Conservation (phyloP, 106 monocot genomes). For the Acorus calamus region DNA sequence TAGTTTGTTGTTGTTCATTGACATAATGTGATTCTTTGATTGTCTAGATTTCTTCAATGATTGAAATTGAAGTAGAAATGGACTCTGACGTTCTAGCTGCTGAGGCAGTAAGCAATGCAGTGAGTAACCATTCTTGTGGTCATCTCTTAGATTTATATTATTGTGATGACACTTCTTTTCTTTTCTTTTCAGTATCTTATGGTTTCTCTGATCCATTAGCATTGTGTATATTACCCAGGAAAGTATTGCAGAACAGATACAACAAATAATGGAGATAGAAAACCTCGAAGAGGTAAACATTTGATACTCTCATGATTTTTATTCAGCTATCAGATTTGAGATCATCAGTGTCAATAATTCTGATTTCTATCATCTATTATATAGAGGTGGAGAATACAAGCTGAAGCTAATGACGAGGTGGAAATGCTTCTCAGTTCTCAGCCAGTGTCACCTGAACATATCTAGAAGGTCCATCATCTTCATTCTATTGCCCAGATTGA, state of each 20-base stretch:
- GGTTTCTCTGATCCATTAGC: too few species aligned
- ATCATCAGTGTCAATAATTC: too few species aligned
- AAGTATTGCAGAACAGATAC: constrained; percentile 79
- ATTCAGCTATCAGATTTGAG: too few species aligned
- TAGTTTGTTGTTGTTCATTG: too few species aligned
- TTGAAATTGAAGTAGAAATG: constrained; percentile 99
- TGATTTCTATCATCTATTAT: constrained; percentile 7
- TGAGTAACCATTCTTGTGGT: constrained; percentile 32
- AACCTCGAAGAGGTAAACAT: constrained; percentile 85
- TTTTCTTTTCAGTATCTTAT: too few species aligned
- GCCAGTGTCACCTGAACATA: constrained; percentile 18
- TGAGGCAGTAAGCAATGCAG: constrained; percentile 72
- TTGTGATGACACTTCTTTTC: too few species aligned
- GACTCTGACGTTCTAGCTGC: constrained; percentile 88
- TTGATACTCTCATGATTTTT: too few species aligned
- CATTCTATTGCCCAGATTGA: too few species aligned
- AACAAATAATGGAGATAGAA: constrained; percentile 93
- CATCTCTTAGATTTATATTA: too few species aligned
- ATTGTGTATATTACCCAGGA: too few species aligned
- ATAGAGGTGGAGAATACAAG: constrained; percentile 87
- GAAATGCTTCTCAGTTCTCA: constrained; percentile 77
- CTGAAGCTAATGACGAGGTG: constrained; percentile 98
- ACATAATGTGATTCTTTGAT: too few species aligned
- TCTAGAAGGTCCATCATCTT: too few species aligned
- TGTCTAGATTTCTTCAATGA: constrained; percentile 90